Conservation (phyloP, 768 basidiomycete genomes). For the Russula dissimulans region DNA sequence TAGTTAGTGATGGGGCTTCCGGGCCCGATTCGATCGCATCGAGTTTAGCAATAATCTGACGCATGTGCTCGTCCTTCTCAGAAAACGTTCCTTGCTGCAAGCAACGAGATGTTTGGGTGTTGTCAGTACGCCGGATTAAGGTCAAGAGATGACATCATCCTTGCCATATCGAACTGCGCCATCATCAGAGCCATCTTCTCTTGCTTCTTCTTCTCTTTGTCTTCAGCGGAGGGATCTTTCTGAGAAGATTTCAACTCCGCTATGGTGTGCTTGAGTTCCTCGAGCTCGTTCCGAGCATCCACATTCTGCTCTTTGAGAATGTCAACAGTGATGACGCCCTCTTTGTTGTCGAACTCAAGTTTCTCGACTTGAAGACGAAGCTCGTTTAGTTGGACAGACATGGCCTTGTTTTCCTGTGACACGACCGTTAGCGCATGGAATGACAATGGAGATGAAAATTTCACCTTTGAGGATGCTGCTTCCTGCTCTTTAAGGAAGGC, state of each 20-base stretch:
- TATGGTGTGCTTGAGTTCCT: slow-evolving; percentile 77
- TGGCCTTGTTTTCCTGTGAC: slow-evolving; percentile 80
- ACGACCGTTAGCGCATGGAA: neutral
- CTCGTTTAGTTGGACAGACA: slow-evolving; percentile 90
- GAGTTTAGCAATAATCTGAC: slow-evolving; percentile 73
- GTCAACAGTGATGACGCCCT: slow-evolving; percentile 85
- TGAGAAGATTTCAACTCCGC: slow-evolving; percentile 71
- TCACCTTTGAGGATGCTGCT: slow-evolving; percentile 61
- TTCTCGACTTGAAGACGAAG: slow-evolving; percentile 85
- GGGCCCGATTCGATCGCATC: slow-evolving; percentile 65
- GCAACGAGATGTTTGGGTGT: neutral
- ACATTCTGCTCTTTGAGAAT: slow-evolving; percentile 91
- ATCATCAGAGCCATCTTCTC: slow-evolving; percentile 99
- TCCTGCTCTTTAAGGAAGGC: slow-evolving; percentile 89
- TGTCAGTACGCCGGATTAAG: slow-evolving; percentile 6
- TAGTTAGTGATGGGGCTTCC: slow-evolving; percentile 46
- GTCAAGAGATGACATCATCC: slow-evolving; percentile 24
- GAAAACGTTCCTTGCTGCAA: slow-evolving; percentile 83
- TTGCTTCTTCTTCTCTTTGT: slow-evolving; percentile 97
- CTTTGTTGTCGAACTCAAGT: slow-evolving; percentile 93
- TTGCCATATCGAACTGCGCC: slow-evolving; percentile 94
- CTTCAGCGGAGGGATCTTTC: slow-evolving; percentile 82
- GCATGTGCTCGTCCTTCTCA: slow-evolving; percentile 90
- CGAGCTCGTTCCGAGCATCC: slow-evolving; percentile 80
- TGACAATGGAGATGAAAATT: slow-evolving; percentile 12